Percentiles rank a stretch among this genome's conserved stretches.
Conservation (phyloP, 2,329 filamentous ascomycete species). For the Talaromyces sp. region DNA sequence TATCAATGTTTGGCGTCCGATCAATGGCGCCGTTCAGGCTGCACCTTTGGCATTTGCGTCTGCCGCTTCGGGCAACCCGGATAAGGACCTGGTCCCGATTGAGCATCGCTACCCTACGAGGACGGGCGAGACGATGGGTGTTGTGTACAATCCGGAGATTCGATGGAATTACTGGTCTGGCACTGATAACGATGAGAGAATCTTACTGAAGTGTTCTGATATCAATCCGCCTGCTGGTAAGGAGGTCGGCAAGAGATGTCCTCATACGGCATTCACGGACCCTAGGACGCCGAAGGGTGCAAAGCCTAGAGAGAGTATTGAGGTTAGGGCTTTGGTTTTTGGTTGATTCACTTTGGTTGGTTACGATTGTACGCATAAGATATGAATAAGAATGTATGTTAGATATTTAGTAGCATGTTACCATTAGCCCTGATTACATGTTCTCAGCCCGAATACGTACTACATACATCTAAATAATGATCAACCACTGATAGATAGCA, state of each 20-base stretch:
- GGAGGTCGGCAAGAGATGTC: constrained; percentile 46
- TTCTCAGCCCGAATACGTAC: neutral
- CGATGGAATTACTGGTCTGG: constrained; percentile 78
- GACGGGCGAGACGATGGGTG: constrained; percentile 69
- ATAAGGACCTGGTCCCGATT: constrained; percentile 63
- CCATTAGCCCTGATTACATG: neutral
- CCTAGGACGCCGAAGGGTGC: constrained; percentile 67
- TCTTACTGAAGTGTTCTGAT: constrained; percentile 77
- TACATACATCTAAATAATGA: neutral
- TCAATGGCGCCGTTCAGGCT: constrained; percentile 57
- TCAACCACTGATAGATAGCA: neutral
- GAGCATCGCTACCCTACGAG: constrained; percentile 71
- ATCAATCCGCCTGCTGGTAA: constrained; percentile 44
- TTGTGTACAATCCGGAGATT: constrained; percentile 60
- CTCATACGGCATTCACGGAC: constrained; percentile 78
- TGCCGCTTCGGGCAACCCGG: constrained; percentile 52
- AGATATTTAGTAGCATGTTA: neutral
- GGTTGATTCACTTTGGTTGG: constrained; percentile 40
- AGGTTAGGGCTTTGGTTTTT: constrained; percentile 82
- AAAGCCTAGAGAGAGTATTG: constrained; percentile 77
- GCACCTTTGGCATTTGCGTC: constrained; percentile 59
- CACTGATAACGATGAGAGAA: constrained; percentile 68
- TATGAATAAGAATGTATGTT: neutral
- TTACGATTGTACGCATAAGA: too few relatives aligned
- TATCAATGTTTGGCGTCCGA: constrained; percentile 79